Evolutionary conservation across 2,329 filamentous ascomycete genomes (phyloP), one percentile per base, ranked within the genome.

Genomic region (Cladophialophora bantiana): DNA sequence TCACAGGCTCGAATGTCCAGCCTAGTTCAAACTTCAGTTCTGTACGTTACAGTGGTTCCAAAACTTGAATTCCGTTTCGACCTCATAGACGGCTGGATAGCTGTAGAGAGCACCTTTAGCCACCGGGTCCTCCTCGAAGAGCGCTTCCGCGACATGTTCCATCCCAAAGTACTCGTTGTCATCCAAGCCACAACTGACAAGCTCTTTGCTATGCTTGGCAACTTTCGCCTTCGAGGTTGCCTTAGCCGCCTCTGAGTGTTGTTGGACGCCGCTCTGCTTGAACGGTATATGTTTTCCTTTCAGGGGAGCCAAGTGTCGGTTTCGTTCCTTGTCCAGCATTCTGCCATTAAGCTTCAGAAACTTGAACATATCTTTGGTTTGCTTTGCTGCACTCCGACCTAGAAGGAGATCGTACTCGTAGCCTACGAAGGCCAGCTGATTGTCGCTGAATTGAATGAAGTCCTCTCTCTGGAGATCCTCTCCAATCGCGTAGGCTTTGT

Each of bases 261-360:
- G 18, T 35, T 7, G n/a, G 7, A 15, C 20, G n/a, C 31, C 2
- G 12, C 36, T 26, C 54, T 64, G 6, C n/a, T 59, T 32, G 36
- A 38, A 59, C 4, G 55, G 66, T 36, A 68, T 68, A 26, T 45
- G 53, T 10, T n/a, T 31, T 3, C 59, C 66, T 20, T 31, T 15
- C 5, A 62, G 32, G 9, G 18, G 5, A 34, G 55, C 63, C 34
- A 72, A 59, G 53, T 73, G 71, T 52, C 50, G 64, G 54, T 73
- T 71, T 18, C 66, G 68, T 26, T 69, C 61, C 31, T 68, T 66
- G 36, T 73, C 70, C 7, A 73, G 65, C 36, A 73, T 57, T 57
- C 57, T 58, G 20, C 64, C 71, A 64, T 72, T 72, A 13, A 73
- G 53, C 20, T 60, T 67, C n/a, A 71, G 48, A 12, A 73, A 67